A percentile compares a stretch with the other conserved stretches of the same genome.
Evolutionary conservation across 2,329 filamentous ascomycete species (phyloP).

Genomic region (Aureobasidium sp.): DNA sequence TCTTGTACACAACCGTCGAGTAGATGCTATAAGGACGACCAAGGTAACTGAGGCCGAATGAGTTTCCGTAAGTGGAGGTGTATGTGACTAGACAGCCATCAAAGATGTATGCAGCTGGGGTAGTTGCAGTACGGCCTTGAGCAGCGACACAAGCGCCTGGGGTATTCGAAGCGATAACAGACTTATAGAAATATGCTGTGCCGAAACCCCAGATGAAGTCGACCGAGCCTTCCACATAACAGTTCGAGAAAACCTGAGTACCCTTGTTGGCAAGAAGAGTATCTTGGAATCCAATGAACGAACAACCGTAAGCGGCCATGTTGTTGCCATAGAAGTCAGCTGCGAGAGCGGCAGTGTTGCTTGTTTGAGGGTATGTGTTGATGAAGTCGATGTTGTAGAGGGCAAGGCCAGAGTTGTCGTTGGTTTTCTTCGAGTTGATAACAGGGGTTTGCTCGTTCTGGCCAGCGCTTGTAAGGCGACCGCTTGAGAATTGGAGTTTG

Average conservation of each 20-base stretch:
- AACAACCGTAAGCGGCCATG: conserved; percentile 26
- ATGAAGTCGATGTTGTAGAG: conserved; percentile 27
- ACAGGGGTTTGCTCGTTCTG: conserved; percentile 37
- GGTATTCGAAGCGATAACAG: conserved; percentile 27
- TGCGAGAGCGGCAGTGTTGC: conserved; percentile 27
- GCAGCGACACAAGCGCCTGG: conserved; percentile 26
- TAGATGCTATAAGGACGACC: conserved; percentile 44
- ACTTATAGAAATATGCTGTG: conserved; percentile 34
- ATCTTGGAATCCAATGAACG: conserved; percentile 24
- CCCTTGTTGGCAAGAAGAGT: conserved; percentile 25
- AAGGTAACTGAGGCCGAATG: conserved; percentile 34
- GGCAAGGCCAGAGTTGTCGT: conserved; percentile 19
- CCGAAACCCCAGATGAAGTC: conserved; percentile 37
- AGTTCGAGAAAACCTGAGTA: conserved; percentile 22
- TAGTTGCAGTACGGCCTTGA: conserved; percentile 29
- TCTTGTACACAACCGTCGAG: conserved; percentile 41
- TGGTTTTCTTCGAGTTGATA: conserved; percentile 36
- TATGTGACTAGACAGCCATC: conserved; percentile 45
- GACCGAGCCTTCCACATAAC: conserved; percentile 26
- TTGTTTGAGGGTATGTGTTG: conserved; percentile 26
- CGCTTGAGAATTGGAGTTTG: conserved; percentile 29
- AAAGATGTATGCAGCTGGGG: conserved; percentile 30
- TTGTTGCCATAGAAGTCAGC: conserved; percentile 24
- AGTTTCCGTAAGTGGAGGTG: conserved; percentile 36
- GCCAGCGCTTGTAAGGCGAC: conserved; percentile 32